A percentile compares a stretch with the other conserved stretches of the same genome.
phyloP scores from a whole-genome alignment of 495 filamentous ascomycete genomes.

The Amniculicola lignicola region DNA sequence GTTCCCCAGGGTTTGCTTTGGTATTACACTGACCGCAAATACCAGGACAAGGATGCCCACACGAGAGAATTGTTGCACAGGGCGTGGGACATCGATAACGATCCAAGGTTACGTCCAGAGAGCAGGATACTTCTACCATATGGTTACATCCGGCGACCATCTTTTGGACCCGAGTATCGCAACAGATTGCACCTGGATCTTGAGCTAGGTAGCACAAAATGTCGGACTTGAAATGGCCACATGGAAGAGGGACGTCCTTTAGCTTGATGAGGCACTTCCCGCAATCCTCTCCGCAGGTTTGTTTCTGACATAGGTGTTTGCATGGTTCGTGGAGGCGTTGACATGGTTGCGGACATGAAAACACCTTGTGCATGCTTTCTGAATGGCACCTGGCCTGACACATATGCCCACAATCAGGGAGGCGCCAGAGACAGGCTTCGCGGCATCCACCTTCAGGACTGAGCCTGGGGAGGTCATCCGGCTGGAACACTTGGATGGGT shows the following conservation, averaged over 20 bases:
- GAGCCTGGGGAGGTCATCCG: slow-evolving; percentile 58
- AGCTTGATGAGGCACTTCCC: slow-evolving; percentile 17
- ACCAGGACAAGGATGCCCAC: slow-evolving; percentile 59
- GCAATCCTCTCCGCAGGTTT: slow-evolving; percentile 58
- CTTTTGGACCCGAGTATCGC: slow-evolving; percentile 42
- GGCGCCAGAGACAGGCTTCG: slow-evolving; percentile 55
- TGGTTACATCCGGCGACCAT: slow-evolving; percentile 57
- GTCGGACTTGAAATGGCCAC: slow-evolving; percentile 51
- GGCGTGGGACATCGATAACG: slow-evolving; percentile 46
- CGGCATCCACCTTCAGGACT: slow-evolving; percentile 71
- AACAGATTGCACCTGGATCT: slow-evolving; percentile 38
- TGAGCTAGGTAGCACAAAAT: slow-evolving; percentile 55
- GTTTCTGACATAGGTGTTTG: slow-evolving; percentile 25
- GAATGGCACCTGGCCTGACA: slow-evolving; percentile 71
- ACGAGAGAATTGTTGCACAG: slow-evolving; percentile 51
- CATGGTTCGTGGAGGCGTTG: slow-evolving; percentile 38
- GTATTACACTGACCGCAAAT: slow-evolving; percentile 51
- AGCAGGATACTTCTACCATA: slow-evolving; percentile 51
- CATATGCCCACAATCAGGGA: slow-evolving; percentile 63
- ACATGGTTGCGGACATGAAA: slow-evolving; percentile 61
- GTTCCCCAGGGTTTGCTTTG: slow-evolving; percentile 42
- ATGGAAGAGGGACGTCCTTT: slow-evolving; percentile 46
- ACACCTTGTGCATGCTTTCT: slow-evolving; percentile 55
- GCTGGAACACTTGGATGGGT: slow-evolving; percentile 51
- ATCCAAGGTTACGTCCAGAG: slow-evolving; percentile 35